Base-by-base conservation (phyloP, 164 flowering plant species). In the Warburgia ugandensis region DNA sequence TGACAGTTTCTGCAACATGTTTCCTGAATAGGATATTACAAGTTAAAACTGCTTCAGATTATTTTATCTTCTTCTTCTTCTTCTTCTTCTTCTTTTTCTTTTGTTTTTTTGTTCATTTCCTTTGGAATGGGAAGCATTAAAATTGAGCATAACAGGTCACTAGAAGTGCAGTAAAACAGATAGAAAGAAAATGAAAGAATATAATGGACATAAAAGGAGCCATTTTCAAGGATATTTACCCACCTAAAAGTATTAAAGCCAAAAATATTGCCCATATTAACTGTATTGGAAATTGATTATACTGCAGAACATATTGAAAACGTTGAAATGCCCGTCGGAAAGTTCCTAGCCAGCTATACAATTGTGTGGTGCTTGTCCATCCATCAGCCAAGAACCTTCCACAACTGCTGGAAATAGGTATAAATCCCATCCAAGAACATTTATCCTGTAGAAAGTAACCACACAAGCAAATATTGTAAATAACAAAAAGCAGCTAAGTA, bases 231-330 rank as follows among this genome's bases (percentile, higher is more conserved):
- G 38, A 22, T 20, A 38, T 29, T 4, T 16, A 22, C 70, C 40
- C 48, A 66, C 70, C 62, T 29, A 57, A 17, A 33, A 52, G 16
- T 25, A 61, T 29, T n/a, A 66, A 52, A 37, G 33, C 37, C 38
- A 44, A 23, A 36, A 61, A 12, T 42, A 66, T 17, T 11, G 33
- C 48, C 20, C 45, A n/a, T 23, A 42, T 44, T 44, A 60, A 40
- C 43, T 21, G 54, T 11, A 44, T 1, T 28, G 62, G 40, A 44
- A 53, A 37, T 17, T 29, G 63, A 35, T 40, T 60, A 27, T 48
- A 37, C 39, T 29, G 52, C 23, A 45, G 19, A 45, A 21, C 4
- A 45, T 56, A 57, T 10, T 13, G 45, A 11, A 41, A 51, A 28
- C 48, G 51, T 62, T 43, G 67, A 52, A 45, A 52, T 28, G 27